Evolutionary conservation across 306 rosid genomes (phyloP), one percentile per base, ranked within the genome.

Genomic region (Purshia tridentata): DNA sequence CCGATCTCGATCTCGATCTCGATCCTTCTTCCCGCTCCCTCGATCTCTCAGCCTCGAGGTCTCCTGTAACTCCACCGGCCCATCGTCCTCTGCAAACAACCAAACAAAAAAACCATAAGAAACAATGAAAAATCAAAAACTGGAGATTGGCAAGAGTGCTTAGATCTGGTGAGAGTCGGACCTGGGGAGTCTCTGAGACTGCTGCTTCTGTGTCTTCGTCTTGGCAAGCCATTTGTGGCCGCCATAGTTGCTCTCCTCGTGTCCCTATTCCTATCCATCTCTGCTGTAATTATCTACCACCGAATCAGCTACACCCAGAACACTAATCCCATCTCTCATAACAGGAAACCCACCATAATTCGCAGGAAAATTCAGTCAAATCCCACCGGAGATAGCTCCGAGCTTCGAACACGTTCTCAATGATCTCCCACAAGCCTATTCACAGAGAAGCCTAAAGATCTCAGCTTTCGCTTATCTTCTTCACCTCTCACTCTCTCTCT

Each of bases 101-200:
- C 18, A 58, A 37, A 48, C 0, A 40, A 16, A 48, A 50, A 47
- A 4, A 8, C 58, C 44, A 52, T 79, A 4, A 73, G 69, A 82
- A 80, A 61, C 82, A 65, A 71, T 8, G 55, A 75, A 64, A 78
- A 45, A 4, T 15, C 8, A 45, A 62, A 11, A 74, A 59, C n/a
- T 22, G 67, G 29, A 14, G 11, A 6, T 29, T 61, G 62, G 37
- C 4, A 12, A 23, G 14, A 67, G 39, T 19, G 9, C 6, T 50
- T 65, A 91, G 98, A 94, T 94, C 97, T 91, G 86, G 76, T 39
- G 48, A 72, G 74, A 67, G 83, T 44, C 14, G 60, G 68, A 95
- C 98, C 99, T 78, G 99, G 99, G 4, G 99, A 95, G 78, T 91
- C 96, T 80, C 98, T 87, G 74, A 88, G 92, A 77, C 88, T 84